Conservation (phyloP, 1,139 yeast species). For the Nakaseomyces delphensis region DNA sequence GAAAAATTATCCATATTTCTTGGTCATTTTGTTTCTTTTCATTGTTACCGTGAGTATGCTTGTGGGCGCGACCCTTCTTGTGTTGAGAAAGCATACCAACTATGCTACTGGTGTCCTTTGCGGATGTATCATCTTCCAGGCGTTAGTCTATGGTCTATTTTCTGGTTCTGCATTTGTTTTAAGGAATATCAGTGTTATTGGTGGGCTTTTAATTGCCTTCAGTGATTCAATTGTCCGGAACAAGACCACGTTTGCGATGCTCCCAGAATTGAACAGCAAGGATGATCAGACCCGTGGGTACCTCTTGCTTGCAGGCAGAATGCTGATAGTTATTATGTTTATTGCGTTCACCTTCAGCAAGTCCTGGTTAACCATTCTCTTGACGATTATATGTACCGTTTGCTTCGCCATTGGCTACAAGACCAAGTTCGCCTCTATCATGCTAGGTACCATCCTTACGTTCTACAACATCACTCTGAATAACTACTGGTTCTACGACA, state of each 20-base stretch:
- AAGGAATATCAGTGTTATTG: constrained; percentile 83
- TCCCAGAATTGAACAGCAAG: constrained; percentile 72
- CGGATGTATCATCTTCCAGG: constrained; percentile 73
- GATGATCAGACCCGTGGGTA: constrained; percentile 73
- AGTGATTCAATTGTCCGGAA: constrained; percentile 83
- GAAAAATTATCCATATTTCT: constrained; percentile 70
- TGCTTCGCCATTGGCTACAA: constrained; percentile 89
- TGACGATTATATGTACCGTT: constrained; percentile 62
- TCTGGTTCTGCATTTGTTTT: constrained; percentile 74
- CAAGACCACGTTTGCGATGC: constrained; percentile 76
- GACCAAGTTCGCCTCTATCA: constrained; percentile 80
- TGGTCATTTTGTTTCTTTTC: constrained; percentile 63
- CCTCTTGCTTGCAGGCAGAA: constrained; percentile 80
- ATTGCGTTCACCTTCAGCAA: constrained; percentile 78
- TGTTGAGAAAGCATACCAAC: constrained; percentile 61
- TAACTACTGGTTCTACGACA: constrained; percentile 78
- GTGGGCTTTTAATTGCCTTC: constrained; percentile 83
- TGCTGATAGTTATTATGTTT: constrained; percentile 75
- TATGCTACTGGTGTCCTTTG: constrained; percentile 66
- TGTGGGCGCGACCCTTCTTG: constrained; percentile 61
- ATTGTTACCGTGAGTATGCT: constrained; percentile 64
- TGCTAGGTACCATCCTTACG: constrained; percentile 64
- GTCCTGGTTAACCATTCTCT: constrained; percentile 56
- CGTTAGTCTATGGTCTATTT: constrained; percentile 79
- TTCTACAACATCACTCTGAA: constrained; percentile 72